Conservation (phyloP, 352 stramenopile species). For the Globisporangium camurandrum region DNA sequence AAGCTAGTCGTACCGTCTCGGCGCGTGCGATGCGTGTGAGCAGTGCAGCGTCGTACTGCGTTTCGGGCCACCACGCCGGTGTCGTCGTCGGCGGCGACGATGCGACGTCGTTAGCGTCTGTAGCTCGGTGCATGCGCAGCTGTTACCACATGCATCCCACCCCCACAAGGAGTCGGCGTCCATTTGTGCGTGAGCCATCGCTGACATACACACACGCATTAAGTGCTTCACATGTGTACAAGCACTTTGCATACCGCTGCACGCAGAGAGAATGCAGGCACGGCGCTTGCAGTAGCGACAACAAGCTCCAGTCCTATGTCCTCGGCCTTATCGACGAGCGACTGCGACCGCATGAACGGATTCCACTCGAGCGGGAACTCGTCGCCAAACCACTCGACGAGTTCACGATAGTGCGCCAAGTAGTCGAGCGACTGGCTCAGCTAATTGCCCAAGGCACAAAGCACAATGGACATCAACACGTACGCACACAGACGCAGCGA, state of each 20-base stretch:
- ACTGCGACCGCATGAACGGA: constrained; percentile 49
- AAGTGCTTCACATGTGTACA: constrained; percentile 1
- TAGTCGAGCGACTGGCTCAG: constrained; percentile 47
- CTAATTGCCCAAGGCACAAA: constrained; percentile 12
- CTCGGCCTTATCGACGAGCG: constrained; percentile 37
- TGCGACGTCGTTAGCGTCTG: constrained; percentile 3
- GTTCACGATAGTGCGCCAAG: constrained; percentile 20
- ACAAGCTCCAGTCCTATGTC: constrained; percentile 23
- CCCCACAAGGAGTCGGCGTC: too few relatives aligned
- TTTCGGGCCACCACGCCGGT: constrained; percentile 57
- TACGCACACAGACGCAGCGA: not conserved
- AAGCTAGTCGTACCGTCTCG: constrained; percentile 22
- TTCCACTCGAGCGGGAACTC: constrained; percentile 63
- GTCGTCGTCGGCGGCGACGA: too few relatives aligned
- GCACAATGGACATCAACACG: not conserved
- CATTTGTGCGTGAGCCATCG: constrained; percentile 21
- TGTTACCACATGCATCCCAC: too few relatives aligned
- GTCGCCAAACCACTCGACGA: constrained; percentile 66
- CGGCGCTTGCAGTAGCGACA: not conserved
- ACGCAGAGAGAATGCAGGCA: constrained; percentile 20
- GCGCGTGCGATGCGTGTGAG: constrained; percentile 25
- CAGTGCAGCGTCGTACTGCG: constrained; percentile 27
- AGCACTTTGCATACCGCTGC: constrained; percentile 15
- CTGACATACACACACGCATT: not conserved
- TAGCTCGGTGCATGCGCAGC: too few relatives aligned